Conservation (phyloP, 2,329 filamentous ascomycete genomes). For the Diplodia seriata region DNA sequence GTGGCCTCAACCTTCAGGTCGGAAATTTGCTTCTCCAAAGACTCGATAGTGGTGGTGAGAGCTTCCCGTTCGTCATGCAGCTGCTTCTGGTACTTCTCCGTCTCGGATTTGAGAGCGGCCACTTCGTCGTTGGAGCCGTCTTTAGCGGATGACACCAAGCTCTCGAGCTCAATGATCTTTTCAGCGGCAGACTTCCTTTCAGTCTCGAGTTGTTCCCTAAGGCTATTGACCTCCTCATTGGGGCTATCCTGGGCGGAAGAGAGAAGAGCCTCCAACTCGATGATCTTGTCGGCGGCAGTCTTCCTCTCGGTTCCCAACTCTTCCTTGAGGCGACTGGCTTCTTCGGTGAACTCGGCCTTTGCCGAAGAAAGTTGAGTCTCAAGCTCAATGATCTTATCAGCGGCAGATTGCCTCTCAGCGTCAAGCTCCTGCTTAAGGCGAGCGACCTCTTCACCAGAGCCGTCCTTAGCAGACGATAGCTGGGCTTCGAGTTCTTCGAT, state of each 20-base stretch:
- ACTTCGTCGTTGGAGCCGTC: slow-evolving; percentile 19
- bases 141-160: slow-evolving; percentile 12
- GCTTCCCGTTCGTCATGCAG: slow-evolving; percentile 28
- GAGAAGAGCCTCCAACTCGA: slow-evolving; percentile 19
- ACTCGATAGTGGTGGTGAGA: slow-evolving; percentile 18
- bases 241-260: slow-evolving; percentile 8
- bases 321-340: slow-evolving; percentile 17
- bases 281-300: slow-evolving; percentile 23
- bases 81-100: slow-evolving; percentile 32
- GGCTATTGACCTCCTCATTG: slow-evolving; percentile 18
- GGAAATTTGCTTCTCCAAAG: slow-evolving; percentile 24
- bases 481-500: slow-evolving; percentile 22
- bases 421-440: slow-evolving; percentile 26
- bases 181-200: slow-evolving; percentile 24
- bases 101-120: slow-evolving; percentile 14
- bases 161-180: slow-evolving; percentile 28
- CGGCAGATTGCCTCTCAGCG: slow-evolving; percentile 13
- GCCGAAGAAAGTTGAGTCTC: slow-evolving; percentile 23
- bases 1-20: slow-evolving; percentile 21
- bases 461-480: slow-evolving; percentile 9
- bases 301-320: slow-evolving; percentile 23
- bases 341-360: slow-evolving; percentile 3
- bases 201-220: slow-evolving; percentile 21
- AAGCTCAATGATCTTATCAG: slow-evolving; percentile 28
- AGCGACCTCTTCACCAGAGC: slow-evolving; percentile 10